Evolutionary conservation across 2,329 filamentous ascomycete genomes (phyloP), one percentile per base, ranked within the genome.

Genomic region (Aspergillus nomiae): DNA sequence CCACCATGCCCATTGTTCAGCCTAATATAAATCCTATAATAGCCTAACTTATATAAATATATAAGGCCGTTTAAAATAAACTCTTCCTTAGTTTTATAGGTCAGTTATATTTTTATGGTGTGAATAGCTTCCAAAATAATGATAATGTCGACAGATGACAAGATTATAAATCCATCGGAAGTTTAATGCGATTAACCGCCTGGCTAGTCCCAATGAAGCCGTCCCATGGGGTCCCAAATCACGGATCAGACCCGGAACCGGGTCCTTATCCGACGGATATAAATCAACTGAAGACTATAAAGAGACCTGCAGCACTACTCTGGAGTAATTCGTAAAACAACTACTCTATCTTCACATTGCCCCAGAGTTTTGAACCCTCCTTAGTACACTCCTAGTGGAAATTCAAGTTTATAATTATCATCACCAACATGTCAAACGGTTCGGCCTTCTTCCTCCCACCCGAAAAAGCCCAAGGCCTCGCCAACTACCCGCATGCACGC

Each of bases 401-500:
- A 41, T 4, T n/a, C 24, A 46, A 12, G 1, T 11, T 10, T 16
- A 28, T 30, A 21, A n/a, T 19, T n/a, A 5, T 16, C 53, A n/a
- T 19, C 14, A 5, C 10, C 53, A 50, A 10, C 32, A 69, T 67
- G 67, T 60, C 72, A 48, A 77, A 75, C 69, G 74, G 75, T 41
- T 69, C 73, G 21, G 67, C 72, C 11, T 78, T 73, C 65, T 69
- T 78, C 43, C 63, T 69, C 34, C 71, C 75, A 34, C 70, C 76
- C 5, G 66, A 70, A 57, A 71, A 69, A 9, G 73, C 75, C 26
- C 70, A 73, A 56, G 72, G 73, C 11, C 59, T 72, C 10, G 75
- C 73, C 58, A 71, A 71, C 30, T 80, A 77, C 43, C 74, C 78
- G 1, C 76, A 80, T 34, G 78, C 79, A 1, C 75, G 78, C 14